A percentile compares a stretch with the other conserved stretches of the same genome.
phyloP scores from a whole-genome alignment of 2,329 filamentous ascomycete species.

The Metarhizium humberi region DNA sequence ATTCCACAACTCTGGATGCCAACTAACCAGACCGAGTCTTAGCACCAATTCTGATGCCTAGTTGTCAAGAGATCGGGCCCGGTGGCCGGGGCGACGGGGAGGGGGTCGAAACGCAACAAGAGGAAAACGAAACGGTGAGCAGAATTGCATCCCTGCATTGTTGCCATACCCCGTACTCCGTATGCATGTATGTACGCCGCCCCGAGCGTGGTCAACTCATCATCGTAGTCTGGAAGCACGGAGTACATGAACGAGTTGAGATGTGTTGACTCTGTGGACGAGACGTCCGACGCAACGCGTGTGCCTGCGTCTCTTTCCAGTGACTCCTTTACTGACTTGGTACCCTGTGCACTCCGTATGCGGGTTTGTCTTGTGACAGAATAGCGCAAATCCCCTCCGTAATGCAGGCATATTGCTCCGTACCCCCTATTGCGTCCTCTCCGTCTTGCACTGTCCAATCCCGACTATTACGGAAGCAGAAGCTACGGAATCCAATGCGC shows the following conservation, averaged over 20 bases:
- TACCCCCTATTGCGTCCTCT: background rate
- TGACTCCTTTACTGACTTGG: no score
- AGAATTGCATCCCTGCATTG: background rate
- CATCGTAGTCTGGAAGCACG: no score
- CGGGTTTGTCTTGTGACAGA: background rate
- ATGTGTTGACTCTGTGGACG: no score
- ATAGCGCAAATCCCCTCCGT: background rate
- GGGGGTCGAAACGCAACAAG: background rate
- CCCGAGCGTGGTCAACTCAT: no score
- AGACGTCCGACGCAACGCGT: no score
- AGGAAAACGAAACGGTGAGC: background rate
- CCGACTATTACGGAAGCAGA: background rate
- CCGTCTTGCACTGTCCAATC: background rate
- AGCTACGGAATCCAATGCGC: background rate
- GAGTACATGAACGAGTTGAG: no score
- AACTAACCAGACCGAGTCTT: background rate
- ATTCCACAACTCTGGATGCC: background rate
- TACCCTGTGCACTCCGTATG: background rate
- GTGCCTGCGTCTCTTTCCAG: background rate
- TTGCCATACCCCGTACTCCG: background rate
- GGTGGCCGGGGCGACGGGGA: background rate
- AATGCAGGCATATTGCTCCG: no score
- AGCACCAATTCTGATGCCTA: background rate
- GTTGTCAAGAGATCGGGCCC: background rate
- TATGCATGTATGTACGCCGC: no score